Percentiles rank a stretch among this genome's conserved stretches.
These are phyloP conservation scores for Passiflora organensis DNA, from an alignment of 345 rosid species.

Conservation along the genomic window DNA sequence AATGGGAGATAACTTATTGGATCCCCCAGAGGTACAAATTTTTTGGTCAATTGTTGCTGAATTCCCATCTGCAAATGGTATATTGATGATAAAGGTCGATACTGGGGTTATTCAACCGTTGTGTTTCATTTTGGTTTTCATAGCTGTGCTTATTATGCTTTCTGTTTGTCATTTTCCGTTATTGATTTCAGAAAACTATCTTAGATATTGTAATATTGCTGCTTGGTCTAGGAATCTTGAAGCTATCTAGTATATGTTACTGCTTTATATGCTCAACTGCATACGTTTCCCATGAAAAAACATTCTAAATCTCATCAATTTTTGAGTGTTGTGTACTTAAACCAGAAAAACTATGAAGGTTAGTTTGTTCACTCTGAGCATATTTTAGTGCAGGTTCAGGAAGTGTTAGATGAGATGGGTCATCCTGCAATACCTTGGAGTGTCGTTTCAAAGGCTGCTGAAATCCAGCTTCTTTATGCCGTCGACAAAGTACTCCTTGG, in stretches of 20 bases:
- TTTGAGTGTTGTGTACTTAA: too few species aligned
- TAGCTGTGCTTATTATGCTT: neutral
- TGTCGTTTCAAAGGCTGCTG: slow-evolving; percentile 94
- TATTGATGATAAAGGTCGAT: too few species aligned
- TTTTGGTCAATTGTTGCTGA: neutral
- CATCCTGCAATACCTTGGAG: slow-evolving; percentile 76
- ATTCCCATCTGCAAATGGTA: neutral
- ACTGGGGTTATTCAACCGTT: neutral
- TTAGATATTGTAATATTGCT: too few species aligned
- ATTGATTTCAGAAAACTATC: too few species aligned
- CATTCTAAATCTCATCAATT: too few species aligned
- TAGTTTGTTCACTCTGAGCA: neutral
- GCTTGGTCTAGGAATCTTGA: neutral
- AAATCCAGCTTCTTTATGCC: slow-evolving; percentile 72
- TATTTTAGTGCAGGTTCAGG: slow-evolving; percentile 65
- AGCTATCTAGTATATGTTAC: neutral
- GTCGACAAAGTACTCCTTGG: slow-evolving; percentile 81
- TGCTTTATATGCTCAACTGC: neutral
- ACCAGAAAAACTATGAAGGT: neutral
- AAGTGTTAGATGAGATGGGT: slow-evolving; percentile 86
- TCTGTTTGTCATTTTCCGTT: too few species aligned
- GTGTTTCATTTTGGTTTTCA: neutral
- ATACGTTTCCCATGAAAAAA: neutral
- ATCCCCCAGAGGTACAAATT: slow-evolving; percentile 80
- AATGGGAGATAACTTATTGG: slow-evolving; percentile 77